Evolutionary conservation across 2,329 filamentous ascomycete genomes (phyloP), one percentile per base, ranked within the genome.

Genomic region (Aspergillus sp.): DNA sequence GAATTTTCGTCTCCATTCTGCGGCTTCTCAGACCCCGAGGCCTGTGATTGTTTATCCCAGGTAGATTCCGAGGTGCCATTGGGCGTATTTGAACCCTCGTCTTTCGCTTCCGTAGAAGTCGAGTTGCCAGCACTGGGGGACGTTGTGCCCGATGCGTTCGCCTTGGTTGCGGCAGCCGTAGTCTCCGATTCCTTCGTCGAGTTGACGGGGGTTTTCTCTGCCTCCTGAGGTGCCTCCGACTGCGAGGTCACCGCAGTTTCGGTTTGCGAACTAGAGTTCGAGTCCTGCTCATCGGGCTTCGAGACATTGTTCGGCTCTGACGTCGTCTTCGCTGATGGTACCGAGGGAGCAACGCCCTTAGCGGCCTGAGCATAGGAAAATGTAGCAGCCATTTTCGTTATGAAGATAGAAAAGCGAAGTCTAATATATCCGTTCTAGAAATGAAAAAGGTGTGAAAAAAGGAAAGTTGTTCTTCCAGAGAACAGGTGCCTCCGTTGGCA

Each of bases 341-440:
- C 69, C 60, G 80, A 76, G 54, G 82, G 72, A 57, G 85, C 80
- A 69, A 89, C 85, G 71, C 93, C 92, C 77, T 95, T 95, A 61
- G 94, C 94, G 73, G 94, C 94, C 84, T 96, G 92, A 70, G 94
- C 94, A 78, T 98, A 98, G 61, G 94, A 97, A 75, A 97, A 96
- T 36, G 86, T 82, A 62, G 78, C 71, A 64, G 75, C 75, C 81
- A 83, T 82, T 62, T 63, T 62, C 55, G 45, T 63, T 47, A 36
- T 60, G 51, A 51, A 60, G 39, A 54, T 47, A 12, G 42, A 58
- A 52, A 55, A 11, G 46, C 52, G 42, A 58, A 55, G 57, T 63
- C 59, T 66, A 57, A 55, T 55, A 63, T 61, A 61, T 64, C 63
- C 58, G 67, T 62, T 61, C 60, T 60, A 62, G 55, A 56, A 58